Percentiles rank a stretch among this genome's conserved stretches.
Conservation (phyloP, 495 filamentous ascomycete genomes). For the Penicillium antarcticum region DNA sequence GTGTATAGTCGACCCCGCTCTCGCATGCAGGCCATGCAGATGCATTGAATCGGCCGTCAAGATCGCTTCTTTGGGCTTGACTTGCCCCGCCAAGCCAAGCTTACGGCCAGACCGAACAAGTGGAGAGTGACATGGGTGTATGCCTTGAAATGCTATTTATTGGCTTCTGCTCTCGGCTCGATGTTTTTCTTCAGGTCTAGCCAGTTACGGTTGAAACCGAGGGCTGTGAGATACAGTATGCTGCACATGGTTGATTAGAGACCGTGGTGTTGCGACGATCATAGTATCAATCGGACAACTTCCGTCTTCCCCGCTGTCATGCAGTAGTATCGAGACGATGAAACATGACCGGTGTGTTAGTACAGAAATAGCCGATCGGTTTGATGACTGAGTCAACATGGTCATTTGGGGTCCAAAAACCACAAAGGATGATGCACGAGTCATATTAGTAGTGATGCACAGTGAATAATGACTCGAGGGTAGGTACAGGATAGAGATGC, state of each 20-base stretch:
- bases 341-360: neutral
- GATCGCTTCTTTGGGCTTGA: neutral
- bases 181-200: neutral
- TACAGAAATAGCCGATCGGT: neutral
- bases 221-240: neutral
- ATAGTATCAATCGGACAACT: neutral
- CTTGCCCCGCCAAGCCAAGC: neutral
- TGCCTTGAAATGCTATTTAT: too few relatives aligned
- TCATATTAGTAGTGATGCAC: too few relatives aligned
- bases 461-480: too few relatives aligned
- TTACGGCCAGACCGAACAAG: neutral
- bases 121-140: neutral
- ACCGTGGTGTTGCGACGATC: constrained; percentile 2
- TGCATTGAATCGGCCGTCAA: too few relatives aligned
- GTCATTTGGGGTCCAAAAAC: too few relatives aligned
- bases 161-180: neutral
- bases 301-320: constrained; percentile 3
- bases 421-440: too few relatives aligned
- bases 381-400: too few relatives aligned
- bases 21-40: too few relatives aligned
- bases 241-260: neutral
- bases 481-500: too few relatives aligned
- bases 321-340: neutral
- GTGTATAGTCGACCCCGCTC: too few relatives aligned
- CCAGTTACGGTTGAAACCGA: neutral